Conservation (phyloP, 2,329 filamentous ascomycete species). For the Aspergillus ibericus region DNA sequence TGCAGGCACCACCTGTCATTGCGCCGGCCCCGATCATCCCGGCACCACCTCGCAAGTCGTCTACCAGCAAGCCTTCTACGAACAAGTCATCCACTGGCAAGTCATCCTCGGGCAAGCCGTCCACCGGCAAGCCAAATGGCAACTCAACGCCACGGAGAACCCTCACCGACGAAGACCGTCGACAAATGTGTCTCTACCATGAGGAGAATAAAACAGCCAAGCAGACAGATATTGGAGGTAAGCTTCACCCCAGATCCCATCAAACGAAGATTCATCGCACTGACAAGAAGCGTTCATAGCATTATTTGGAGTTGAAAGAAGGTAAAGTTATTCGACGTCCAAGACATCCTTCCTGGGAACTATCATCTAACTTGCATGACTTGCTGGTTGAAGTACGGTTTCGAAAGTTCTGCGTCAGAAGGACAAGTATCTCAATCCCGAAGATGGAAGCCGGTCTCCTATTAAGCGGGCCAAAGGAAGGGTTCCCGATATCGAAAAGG, state of each 20-base stretch:
- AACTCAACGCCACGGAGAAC: conserved; percentile 74
- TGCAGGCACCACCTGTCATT: conserved; percentile 53
- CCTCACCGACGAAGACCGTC: conserved; percentile 84
- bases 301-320: conserved; percentile 94
- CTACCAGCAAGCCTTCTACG: conserved; percentile 17
- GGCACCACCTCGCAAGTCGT: conserved; percentile 17
- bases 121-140: conserved; percentile 42
- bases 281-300: conserved; percentile 48
- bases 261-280: conserved; percentile 1
- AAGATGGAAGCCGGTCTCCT: conserved; percentile 75
- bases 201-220: conserved; percentile 87
- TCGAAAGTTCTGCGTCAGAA: conserved; percentile 94
- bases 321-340: conserved; percentile 56
- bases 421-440: conserved; percentile 85
- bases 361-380: conserved; percentile 8
- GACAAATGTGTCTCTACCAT: conserved; percentile 90
- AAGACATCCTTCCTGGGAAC: neutral
- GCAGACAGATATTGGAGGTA: conserved; percentile 93
- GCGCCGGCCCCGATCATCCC: conserved; percentile 51
- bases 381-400: conserved; percentile 71
- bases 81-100: conserved; percentile 44
- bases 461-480: conserved; percentile 82
- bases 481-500: conserved; percentile 86
- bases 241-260: conserved; percentile 30
- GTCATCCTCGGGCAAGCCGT: conserved; percentile 32